Percentiles rank a stretch among this genome's conserved stretches.
phyloP scores from a whole-genome alignment of 208 protist genomes.

The Blechomonas ayalai region DNA sequence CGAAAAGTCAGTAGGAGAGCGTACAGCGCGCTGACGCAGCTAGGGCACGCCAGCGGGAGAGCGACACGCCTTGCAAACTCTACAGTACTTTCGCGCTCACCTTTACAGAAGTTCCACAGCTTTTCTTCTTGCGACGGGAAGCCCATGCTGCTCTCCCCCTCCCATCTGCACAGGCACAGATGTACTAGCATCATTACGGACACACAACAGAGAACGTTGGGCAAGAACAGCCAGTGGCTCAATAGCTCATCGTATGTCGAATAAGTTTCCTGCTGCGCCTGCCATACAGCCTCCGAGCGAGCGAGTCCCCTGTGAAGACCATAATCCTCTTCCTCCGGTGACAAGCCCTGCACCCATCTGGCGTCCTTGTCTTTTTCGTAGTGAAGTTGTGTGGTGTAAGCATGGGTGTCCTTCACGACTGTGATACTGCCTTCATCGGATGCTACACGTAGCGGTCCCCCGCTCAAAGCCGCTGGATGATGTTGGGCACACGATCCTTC shows the following conservation, averaged over 20 bases:
- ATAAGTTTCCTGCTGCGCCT: neutral
- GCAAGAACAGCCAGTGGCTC: slow-evolving; percentile 21
- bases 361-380: slow-evolving; percentile 32
- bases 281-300: slow-evolving; percentile 9
- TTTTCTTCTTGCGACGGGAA: slow-evolving; percentile 40
- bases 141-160: slow-evolving; percentile 15
- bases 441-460: too few relatives aligned
- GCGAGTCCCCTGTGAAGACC: slow-evolving; percentile 4
- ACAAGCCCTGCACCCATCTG: slow-evolving; percentile 69
- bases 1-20: slow-evolving; percentile 29
- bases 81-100: slow-evolving; percentile 24
- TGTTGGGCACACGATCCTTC: too few relatives aligned
- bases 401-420: slow-evolving; percentile 52
- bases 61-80: slow-evolving; percentile 25
- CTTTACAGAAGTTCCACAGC: slow-evolving; percentile 18
- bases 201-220: slow-evolving; percentile 9
- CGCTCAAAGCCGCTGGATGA: too few relatives aligned
- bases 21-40: slow-evolving; percentile 16
- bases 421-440: slow-evolving; percentile 15
- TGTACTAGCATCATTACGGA: neutral
- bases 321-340: slow-evolving; percentile 28
- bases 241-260: neutral
- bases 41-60: slow-evolving; percentile 21
- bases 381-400: slow-evolving; percentile 34
- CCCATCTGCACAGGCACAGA: neutral